These are phyloP conservation scores for Scytalidium sp. DNA, from an alignment of 2,329 filamentous ascomycete genomes.

Conservation along the genomic window DNA sequence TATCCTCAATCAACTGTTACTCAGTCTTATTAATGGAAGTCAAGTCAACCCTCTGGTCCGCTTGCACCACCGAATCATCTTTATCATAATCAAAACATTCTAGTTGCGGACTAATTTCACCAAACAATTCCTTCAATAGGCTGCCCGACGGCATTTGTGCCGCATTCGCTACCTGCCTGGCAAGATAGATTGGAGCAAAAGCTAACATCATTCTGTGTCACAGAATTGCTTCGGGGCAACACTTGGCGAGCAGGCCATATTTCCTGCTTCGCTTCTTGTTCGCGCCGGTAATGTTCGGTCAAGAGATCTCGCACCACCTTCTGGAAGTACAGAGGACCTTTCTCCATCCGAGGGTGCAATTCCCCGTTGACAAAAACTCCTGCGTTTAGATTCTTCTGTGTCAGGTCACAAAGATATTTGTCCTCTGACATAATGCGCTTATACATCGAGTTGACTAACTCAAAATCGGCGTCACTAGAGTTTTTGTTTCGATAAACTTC, in stretches of 20 bases:
- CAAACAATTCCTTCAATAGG: neutral
- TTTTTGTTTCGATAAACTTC: slow-evolving; percentile 48
- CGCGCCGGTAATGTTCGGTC: neutral
- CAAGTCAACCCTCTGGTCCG: no score
- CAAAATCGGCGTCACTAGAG: slow-evolving; percentile 43
- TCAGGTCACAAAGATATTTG: slow-evolving; percentile 45
- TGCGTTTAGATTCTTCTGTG: slow-evolving; percentile 47
- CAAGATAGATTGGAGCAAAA: neutral
- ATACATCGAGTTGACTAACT: slow-evolving; percentile 44
- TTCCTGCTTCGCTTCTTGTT: neutral
- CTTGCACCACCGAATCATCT: no score
- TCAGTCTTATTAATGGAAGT: no score
- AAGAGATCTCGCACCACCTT: neutral
- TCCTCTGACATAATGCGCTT: slow-evolving; percentile 50
- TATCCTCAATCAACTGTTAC: no score
- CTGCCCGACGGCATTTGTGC: neutral
- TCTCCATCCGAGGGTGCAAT: slow-evolving; percentile 49
- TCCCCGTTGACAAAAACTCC: slow-evolving; percentile 50
- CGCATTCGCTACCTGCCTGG: neutral
- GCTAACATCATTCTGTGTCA: neutral
- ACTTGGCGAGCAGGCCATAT: slow-evolving; percentile 1
- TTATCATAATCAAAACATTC: neutral
- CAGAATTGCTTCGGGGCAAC: neutral
- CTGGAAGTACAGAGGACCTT: slow-evolving; percentile 33
- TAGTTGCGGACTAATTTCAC: neutral